A percentile compares a stretch with the other conserved stretches of the same genome.
phyloP scores from a whole-genome alignment of 345 rosid genomes.

The Camelina sativa region DNA sequence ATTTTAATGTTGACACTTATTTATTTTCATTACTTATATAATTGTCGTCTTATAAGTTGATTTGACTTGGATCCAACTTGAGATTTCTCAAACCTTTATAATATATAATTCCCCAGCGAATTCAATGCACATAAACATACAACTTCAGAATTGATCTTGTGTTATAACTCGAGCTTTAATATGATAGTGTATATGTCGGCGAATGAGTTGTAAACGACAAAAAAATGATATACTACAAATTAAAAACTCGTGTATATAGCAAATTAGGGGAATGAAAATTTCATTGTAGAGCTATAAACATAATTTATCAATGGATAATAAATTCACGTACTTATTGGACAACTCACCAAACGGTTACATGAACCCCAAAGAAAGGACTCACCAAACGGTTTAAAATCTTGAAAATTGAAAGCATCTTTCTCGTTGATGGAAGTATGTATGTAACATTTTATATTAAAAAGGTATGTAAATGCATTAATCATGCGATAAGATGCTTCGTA shows the following conservation, averaged over 20 bases:
- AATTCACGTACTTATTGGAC: not conserved
- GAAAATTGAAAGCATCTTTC: conserved; percentile 39
- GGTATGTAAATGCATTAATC: conserved; percentile 33
- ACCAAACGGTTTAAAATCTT: conserved; percentile 11
- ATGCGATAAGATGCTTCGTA: conserved; percentile 43
- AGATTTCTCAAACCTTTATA: conserved; percentile 14
- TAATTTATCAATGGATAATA: not conserved
- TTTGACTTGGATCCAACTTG: conserved; percentile 36
- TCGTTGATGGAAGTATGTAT: conserved; percentile 29
- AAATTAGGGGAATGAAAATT: too few species aligned
- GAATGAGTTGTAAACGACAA: not conserved
- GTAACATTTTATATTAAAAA: conserved; percentile 31
- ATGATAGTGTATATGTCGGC: not conserved
- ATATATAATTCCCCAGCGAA: not conserved
- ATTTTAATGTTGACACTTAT: conserved; percentile 22
- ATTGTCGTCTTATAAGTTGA: conserved; percentile 16
- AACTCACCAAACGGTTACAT: conserved; percentile 2
- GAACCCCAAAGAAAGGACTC: not conserved
- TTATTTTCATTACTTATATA: conserved; percentile 3
- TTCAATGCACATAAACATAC: not conserved
- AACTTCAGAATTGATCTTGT: not conserved
- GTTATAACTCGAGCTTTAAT: not conserved
- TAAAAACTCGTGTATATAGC: too few species aligned
- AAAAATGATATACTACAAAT: too few species aligned
- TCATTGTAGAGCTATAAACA: not conserved